A percentile compares a stretch with the other conserved stretches of the same genome.
These are phyloP conservation scores for Leersia perrieri DNA, from an alignment of 176 grass and related monocot species.

Conservation along the genomic window DNA sequence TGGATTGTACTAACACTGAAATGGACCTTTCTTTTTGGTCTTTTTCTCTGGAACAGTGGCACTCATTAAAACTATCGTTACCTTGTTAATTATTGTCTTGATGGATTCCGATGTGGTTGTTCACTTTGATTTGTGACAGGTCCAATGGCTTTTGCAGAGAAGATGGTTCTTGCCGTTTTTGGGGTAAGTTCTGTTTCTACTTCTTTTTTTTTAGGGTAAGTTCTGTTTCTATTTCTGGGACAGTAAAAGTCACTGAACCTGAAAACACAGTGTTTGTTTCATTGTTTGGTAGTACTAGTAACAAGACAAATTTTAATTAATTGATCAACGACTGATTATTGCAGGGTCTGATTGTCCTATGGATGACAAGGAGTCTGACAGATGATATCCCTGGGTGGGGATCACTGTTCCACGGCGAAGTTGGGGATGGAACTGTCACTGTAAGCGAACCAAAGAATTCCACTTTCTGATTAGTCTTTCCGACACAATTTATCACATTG, in stretches of 20 bases:
- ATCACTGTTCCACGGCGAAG: slow-evolving; percentile 64
- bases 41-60: neutral
- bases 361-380: slow-evolving; percentile 89
- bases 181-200: slow-evolving; percentile 45
- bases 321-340: slow-evolving; percentile 37
- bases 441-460: slow-evolving; percentile 46
- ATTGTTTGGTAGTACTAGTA: too few species aligned
- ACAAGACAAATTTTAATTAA: neutral
- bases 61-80: neutral
- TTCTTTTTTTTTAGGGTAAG: slow-evolving; percentile 69
- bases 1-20: slow-evolving; percentile 29
- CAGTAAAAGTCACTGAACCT: too few species aligned
- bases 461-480: neutral
- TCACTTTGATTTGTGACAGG: slow-evolving; percentile 44
- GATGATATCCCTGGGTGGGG: slow-evolving; percentile 82
- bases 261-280: neutral
- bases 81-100: neutral
- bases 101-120: neutral
- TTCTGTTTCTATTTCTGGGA: neutral
- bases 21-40: neutral
- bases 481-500: neutral
- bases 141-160: slow-evolving; percentile 88
- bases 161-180: slow-evolving; percentile 86
- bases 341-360: slow-evolving; percentile 72
- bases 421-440: slow-evolving; percentile 81